These are phyloP conservation scores for Coemansia sp. DNA, from an alignment of 192 early-diverging fungal genomes.

Conservation along the genomic window DNA sequence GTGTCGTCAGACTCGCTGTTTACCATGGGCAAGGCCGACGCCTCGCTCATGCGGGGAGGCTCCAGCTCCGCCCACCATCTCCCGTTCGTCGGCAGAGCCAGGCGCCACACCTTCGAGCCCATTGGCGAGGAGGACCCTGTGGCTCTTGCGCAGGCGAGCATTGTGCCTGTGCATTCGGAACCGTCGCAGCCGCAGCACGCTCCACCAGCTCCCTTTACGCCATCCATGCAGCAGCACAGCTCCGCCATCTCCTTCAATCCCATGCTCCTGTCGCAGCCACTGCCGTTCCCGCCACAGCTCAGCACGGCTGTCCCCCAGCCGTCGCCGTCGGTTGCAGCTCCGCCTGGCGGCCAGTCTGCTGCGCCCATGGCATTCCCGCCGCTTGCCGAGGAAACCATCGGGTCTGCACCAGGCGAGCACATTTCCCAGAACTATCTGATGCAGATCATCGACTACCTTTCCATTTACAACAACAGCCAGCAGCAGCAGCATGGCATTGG, in stretches of 20 bases:
- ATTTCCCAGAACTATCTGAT: conserved; percentile 47
- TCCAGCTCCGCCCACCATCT: background rate
- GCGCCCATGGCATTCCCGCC: conserved; percentile 39
- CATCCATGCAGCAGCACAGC: background rate
- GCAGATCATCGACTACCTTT: conserved; percentile 54
- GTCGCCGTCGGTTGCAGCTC: background rate
- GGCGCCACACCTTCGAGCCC: conserved; percentile 45
- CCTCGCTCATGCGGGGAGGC: background rate
- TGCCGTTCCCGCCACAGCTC: conserved; percentile 43
- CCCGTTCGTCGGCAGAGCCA: conserved; percentile 16
- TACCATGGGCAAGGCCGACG: conserved; percentile 14
- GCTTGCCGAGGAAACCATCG: conserved; percentile 29
- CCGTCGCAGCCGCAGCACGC: conserved; percentile 4
- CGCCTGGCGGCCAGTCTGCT: background rate
- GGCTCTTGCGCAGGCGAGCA: conserved; percentile 22
- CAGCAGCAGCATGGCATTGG: conserved; percentile 11
- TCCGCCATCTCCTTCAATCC: conserved; percentile 31
- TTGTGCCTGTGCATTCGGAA: conserved; percentile 1
- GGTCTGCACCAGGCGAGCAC: conserved; percentile 16
- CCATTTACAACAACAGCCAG: conserved; percentile 28
- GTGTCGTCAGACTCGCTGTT: conserved; percentile 29
- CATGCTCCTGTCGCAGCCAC: conserved; percentile 44
- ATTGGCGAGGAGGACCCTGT: conserved; percentile 46
- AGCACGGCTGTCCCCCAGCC: background rate
- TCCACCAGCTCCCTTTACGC: background rate